phyloP scores from a whole-genome alignment of 208 protist species.

The Trypanosoma vivax region DNA sequence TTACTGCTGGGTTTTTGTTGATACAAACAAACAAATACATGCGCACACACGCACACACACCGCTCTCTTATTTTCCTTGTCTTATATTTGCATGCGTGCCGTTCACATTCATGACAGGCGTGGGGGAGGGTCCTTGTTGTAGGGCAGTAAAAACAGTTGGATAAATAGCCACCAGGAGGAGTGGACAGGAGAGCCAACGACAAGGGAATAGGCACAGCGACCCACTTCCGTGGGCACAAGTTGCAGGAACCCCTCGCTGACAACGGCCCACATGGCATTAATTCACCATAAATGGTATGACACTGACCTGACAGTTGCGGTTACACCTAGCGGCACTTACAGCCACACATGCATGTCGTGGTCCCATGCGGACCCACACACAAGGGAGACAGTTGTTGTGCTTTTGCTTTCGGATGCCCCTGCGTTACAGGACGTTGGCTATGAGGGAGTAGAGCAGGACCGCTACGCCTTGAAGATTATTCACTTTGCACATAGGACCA shows the following conservation, averaged over 20 bases:
- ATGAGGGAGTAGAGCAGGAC: neutral
- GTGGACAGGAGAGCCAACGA: no score
- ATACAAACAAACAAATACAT: no score
- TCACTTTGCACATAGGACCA: constrained; percentile 5
- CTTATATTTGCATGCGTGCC: no score
- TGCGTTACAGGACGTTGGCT: neutral
- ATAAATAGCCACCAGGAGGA: no score
- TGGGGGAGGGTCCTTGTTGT: no score
- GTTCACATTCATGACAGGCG: no score
- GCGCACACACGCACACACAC: no score
- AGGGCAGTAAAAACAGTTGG: no score
- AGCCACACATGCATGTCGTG: constrained; percentile 20
- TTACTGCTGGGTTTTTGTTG: no score
- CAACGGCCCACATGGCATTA: constrained; percentile 2
- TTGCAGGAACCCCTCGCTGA: neutral
- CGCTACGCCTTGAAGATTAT: constrained; percentile 12
- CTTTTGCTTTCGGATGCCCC: constrained; percentile 8
- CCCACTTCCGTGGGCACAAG: no score
- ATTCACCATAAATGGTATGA: constrained; percentile 17
- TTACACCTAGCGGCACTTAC: neutral
- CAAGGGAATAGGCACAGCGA: no score
- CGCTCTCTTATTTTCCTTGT: no score
- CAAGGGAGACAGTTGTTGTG: constrained; percentile 10
- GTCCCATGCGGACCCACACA: constrained; percentile 10
- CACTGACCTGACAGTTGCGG: constrained; percentile 7